phyloP scores from a whole-genome alignment of 2,329 filamentous ascomycete species.

The Annulohypoxylon truncatum region DNA sequence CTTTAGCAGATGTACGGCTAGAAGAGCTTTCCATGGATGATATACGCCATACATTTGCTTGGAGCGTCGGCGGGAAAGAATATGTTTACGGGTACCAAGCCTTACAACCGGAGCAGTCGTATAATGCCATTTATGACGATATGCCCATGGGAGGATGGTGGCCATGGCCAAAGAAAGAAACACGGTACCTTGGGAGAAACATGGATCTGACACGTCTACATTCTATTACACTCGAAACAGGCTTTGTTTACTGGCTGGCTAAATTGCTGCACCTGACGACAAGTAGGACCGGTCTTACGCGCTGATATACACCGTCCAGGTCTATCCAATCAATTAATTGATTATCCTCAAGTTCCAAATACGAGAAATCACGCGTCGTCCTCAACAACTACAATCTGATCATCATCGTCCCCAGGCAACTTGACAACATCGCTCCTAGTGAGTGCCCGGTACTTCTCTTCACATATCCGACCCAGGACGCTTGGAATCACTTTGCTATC shows the following conservation, averaged over 20 bases:
- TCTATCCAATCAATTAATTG: no score
- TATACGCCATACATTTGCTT: background rate
- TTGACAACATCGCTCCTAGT: constrained; percentile 37
- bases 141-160: constrained; percentile 2
- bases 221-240: no score
- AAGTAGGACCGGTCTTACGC: no score
- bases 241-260: no score
- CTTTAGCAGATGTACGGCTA: background rate
- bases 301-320: no score
- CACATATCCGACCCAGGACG: constrained; percentile 43
- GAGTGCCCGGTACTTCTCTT: constrained; percentile 48
- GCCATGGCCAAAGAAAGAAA: background rate
- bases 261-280: no score
- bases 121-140: background rate
- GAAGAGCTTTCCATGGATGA: background rate
- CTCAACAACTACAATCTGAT: no score
- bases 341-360: no score
- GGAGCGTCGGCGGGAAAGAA: background rate
- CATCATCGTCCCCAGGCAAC: constrained; percentile 36
- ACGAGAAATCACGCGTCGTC: no score
- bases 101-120: background rate
- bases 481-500: constrained; percentile 41
- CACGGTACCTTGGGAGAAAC: no score
- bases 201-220: no score
- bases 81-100: background rate